Evolutionary conservation across 345 rosid species (phyloP).

Genomic region (Aquilaria sinensis): DNA sequence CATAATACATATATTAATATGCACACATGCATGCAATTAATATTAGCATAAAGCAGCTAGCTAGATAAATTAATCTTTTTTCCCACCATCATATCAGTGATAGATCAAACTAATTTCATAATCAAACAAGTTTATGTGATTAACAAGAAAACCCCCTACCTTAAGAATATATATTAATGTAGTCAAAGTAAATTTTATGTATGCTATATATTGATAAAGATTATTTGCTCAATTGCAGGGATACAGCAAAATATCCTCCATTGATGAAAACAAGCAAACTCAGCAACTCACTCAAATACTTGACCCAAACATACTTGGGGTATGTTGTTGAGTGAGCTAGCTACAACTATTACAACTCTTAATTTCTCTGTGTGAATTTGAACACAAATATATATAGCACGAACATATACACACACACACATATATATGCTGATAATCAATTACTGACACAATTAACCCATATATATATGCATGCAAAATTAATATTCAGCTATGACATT

Average conservation of each 20-base stretch:
- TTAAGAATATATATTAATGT: too few species aligned
- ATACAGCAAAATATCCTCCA: slow-evolving; percentile 81
- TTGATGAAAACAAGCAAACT: slow-evolving; percentile 96
- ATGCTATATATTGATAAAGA: too few species aligned
- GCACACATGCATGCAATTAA: neutral
- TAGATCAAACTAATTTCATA: too few species aligned
- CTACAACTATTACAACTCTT: too few species aligned
- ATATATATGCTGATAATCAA: neutral
- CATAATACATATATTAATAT: neutral
- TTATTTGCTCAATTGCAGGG: slow-evolving; percentile 31
- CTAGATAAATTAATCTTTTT: neutral
- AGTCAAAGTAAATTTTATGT: too few species aligned
- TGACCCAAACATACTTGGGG: slow-evolving; percentile 92
- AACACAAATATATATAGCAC: too few species aligned
- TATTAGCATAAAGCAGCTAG: slow-evolving; percentile 6
- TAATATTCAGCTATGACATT: slow-evolving; percentile 53
- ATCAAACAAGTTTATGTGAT: neutral
- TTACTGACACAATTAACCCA: neutral
- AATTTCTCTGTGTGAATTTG: too few species aligned
- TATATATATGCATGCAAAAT: neutral
- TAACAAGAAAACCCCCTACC: neutral
- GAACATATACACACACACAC: neutral
- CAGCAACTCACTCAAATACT: slow-evolving; percentile 81
- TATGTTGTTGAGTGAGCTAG: slow-evolving; percentile 10
- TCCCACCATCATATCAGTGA: too few species aligned